Evolutionary conservation across 257 asterid species (phyloP).

Genomic region (Nicotiana knightiana): DNA sequence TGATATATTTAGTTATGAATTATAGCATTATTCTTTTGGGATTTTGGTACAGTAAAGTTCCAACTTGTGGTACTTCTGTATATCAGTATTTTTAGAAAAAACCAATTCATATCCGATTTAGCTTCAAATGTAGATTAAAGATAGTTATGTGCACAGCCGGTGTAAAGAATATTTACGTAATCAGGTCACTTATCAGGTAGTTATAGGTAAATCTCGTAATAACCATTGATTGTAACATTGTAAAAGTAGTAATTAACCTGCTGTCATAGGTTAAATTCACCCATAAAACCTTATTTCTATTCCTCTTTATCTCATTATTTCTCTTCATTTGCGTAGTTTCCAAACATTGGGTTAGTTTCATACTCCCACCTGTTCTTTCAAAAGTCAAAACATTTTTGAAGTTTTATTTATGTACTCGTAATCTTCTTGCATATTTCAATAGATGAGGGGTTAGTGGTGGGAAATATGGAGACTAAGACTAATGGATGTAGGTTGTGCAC

Average conservation of each 20-base stretch:
- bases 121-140: background rate
- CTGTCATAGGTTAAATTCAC: no score
- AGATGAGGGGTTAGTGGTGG: background rate
- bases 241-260: no score
- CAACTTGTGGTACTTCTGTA: background rate
- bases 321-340: background rate
- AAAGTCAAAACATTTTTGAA: background rate
- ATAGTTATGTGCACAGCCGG: no score
- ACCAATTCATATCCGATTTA: background rate
- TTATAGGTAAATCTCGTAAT: no score
- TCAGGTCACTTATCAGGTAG: no score
- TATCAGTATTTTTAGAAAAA: background rate
- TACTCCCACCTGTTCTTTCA: background rate
- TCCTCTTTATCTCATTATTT: background rate
- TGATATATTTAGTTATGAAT: background rate
- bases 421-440: background rate
- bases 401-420: background rate
- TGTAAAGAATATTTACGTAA: no score
- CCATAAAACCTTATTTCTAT: no score
- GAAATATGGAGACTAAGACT: background rate
- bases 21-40: background rate
- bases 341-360: background rate
- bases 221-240: no score
- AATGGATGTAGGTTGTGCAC: background rate
- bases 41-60: background rate